A percentile compares a stretch with the other conserved stretches of the same genome.
These are phyloP conservation scores for Sporobolomyces phaffii DNA, from an alignment of 768 basidiomycete species.

Conservation along the genomic window DNA sequence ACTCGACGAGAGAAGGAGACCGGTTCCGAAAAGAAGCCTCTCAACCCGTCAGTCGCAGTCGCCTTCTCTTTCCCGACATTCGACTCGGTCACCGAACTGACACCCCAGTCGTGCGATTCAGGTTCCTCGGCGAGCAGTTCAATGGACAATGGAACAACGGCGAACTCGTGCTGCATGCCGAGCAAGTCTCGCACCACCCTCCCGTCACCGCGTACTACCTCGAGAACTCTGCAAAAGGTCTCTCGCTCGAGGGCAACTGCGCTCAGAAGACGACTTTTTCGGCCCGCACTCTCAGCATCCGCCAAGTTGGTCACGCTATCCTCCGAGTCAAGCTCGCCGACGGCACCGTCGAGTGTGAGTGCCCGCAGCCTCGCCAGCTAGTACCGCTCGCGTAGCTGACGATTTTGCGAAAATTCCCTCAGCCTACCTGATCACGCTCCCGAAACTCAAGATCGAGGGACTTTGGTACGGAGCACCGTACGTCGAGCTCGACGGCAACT, in stretches of 20 bases:
- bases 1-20: constrained; percentile 35
- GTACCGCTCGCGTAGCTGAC: too few relatives aligned
- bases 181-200: constrained; percentile 76
- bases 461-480: constrained; percentile 40
- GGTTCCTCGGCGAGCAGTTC: constrained; percentile 39
- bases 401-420: background rate
- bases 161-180: constrained; percentile 29
- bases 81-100: background rate
- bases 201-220: constrained; percentile 65
- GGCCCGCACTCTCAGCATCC: constrained; percentile 60
- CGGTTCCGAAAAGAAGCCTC: constrained; percentile 94
- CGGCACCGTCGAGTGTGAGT: constrained; percentile 54
- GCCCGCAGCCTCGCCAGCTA: too few relatives aligned
- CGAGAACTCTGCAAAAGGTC: constrained; percentile 68
- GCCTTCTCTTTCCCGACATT: background rate
- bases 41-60: constrained; percentile 88
- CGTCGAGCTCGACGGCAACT: constrained; percentile 44
- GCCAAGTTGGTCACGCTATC: constrained; percentile 89
- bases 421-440: constrained; percentile 79
- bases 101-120: background rate
- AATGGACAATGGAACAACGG: constrained; percentile 40
- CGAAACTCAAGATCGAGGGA: constrained; percentile 85
- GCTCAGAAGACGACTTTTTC: constrained; percentile 91
- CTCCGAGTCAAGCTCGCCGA: constrained; percentile 62
- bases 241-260: constrained; percentile 75